These are phyloP conservation scores for Cladophialophora psammophila DNA, from an alignment of 2,329 filamentous ascomycete genomes.

Conservation along the genomic window DNA sequence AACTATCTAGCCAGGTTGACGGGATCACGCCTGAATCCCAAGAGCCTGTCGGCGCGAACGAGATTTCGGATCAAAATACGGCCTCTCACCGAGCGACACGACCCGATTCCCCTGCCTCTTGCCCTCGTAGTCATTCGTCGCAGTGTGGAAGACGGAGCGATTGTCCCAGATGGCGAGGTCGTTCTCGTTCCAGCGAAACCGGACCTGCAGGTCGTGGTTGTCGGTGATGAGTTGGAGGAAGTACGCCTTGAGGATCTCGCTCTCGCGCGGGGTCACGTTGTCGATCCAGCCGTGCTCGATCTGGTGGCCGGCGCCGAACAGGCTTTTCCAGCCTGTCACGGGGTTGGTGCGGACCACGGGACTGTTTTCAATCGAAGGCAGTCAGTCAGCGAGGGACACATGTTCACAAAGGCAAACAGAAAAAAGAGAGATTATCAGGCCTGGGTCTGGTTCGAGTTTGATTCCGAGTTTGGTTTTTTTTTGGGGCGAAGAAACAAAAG, in stretches of 20 bases:
- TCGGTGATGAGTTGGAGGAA: conserved; percentile 47
- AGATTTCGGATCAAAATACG: conserved; percentile 58
- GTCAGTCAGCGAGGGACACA: conserved; percentile 13
- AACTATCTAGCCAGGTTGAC: not conserved
- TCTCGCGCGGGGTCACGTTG: conserved; percentile 46
- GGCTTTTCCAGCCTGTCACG: conserved; percentile 68
- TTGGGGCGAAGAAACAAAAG: conserved; percentile 29
- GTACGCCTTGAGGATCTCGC: conserved; percentile 45
- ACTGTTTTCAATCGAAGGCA: conserved; percentile 45
- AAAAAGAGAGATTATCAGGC: no score
- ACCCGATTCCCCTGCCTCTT: conserved; percentile 59
- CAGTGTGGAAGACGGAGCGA: conserved; percentile 63
- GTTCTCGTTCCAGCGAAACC: conserved; percentile 50
- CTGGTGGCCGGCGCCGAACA: conserved; percentile 48
- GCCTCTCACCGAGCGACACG: conserved; percentile 62
- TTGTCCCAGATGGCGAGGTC: conserved; percentile 68
- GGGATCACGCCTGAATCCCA: not conserved
- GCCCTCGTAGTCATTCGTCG: conserved; percentile 62
- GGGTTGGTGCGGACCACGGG: conserved; percentile 68
- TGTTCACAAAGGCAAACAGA: no score
- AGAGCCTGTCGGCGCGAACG: conserved; percentile 30
- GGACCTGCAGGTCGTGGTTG: conserved; percentile 53
- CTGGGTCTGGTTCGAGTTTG: no score
- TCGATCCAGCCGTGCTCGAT: conserved; percentile 44
- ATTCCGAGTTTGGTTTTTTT: not conserved